Evolutionary conservation across 768 basidiomycete genomes (phyloP), one percentile per base, ranked within the genome.

Genomic region (Lanmaoa rubissima): DNA sequence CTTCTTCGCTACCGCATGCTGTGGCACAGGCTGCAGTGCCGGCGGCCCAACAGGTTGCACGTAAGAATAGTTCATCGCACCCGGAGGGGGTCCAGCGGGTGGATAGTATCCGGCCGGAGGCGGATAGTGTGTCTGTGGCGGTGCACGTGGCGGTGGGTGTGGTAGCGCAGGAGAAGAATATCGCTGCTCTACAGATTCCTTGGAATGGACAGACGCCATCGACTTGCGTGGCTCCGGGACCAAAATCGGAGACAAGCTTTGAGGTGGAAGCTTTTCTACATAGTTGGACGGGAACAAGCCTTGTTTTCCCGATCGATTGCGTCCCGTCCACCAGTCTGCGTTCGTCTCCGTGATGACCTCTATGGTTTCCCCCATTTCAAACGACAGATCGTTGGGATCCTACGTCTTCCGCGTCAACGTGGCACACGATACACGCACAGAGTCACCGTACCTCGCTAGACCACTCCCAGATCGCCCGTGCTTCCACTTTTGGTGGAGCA

Each of bases 281-380:
- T 91, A 88, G 61, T 80, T 81, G 21, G 87, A 80, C 0, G 92
- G 93, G 78, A 95, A 91, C 43, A 94, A 73, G 3, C 88, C 92
- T 46, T 86, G 79, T 52, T 74, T 79, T 24, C 85, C 86, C 31
- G 85, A 78, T 41, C 61, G 62, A 61, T 80, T 65, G 58, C 77
- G 76, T n/a, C 93, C 92, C 35, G 80, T 87, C 92, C 92, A 96
- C 93, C 93, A 94, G 68, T 94, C 93, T 1, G 79, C 75, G 59
- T 94, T 92, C n/a, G 84, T 88, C 69, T 94, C 91, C 57, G 87
- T 81, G 46, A 90, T 73, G 57, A 96, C 80, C 57, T 92, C 88
- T 55, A 96, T 84, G 38, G 86, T 74, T 54, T 94, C 93, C 5
- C 92, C 93, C 0, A 79, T 73, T 19, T 72, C 71, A 75, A 96